phyloP scores from a whole-genome alignment of 345 rosid species.

The Citropsis articulata region DNA sequence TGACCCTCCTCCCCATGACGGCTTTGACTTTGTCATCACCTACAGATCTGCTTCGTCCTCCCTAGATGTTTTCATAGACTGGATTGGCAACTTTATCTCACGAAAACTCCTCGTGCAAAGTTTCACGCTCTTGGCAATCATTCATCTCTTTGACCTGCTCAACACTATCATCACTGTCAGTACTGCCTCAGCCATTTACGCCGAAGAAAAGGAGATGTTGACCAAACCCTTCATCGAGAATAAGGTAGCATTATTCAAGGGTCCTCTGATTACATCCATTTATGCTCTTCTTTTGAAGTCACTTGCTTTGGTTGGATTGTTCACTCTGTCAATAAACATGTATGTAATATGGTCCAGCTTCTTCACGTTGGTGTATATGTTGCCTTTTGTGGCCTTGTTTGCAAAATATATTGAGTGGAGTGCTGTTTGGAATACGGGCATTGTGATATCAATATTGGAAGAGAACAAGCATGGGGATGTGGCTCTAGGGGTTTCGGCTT shows the following conservation, averaged over 20 bases:
- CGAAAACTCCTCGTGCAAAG: neutral
- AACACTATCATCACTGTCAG: slow-evolving; percentile 27
- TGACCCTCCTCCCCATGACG: neutral
- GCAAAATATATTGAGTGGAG: slow-evolving; percentile 35
- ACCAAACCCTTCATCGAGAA: slow-evolving; percentile 7
- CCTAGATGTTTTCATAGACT: slow-evolving; percentile 7
- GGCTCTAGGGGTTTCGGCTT: slow-evolving; percentile 21
- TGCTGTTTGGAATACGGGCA: slow-evolving; percentile 34
- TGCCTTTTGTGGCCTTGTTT: slow-evolving; percentile 1
- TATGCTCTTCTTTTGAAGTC: slow-evolving; percentile 24
- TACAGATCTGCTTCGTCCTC: neutral
- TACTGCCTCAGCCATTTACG: slow-evolving; percentile 26
- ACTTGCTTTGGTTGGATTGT: neutral
- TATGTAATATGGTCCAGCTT: neutral
- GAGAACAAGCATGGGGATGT: slow-evolving; percentile 32
- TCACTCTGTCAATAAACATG: neutral
- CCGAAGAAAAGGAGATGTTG: slow-evolving; percentile 11
- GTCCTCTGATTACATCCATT: slow-evolving; percentile 41
- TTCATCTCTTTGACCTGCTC: slow-evolving; percentile 32
- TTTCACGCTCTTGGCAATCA: neutral
- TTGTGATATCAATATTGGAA: slow-evolving; percentile 34
- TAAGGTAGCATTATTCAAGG: slow-evolving; percentile 19
- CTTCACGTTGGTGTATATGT: neutral
- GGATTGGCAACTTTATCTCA: neutral
- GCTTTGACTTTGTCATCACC: neutral